Evolutionary conservation across 2,329 filamentous ascomycete species (phyloP).

Genomic region (Lachnellula suecica): DNA sequence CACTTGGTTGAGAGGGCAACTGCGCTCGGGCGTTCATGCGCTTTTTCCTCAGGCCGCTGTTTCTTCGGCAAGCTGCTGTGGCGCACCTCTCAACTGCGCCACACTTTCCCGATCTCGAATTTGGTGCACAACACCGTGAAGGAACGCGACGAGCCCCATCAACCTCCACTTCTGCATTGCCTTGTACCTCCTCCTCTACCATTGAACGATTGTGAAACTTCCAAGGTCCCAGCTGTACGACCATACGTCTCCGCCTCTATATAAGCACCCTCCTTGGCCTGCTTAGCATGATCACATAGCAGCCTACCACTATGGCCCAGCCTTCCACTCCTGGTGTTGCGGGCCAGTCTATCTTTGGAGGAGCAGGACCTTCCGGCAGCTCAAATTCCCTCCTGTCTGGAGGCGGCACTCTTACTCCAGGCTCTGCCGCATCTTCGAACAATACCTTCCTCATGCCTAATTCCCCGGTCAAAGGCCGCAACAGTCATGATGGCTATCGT

Average conservation of each 20-base stretch:
- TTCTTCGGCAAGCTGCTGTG: neutral
- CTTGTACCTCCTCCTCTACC: no score
- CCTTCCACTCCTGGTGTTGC: constrained; percentile 43
- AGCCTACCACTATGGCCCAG: constrained; percentile 38
- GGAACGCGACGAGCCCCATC: no score
- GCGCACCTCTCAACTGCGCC: neutral
- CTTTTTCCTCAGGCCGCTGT: no score
- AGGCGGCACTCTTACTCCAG: constrained; percentile 38
- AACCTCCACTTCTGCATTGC: no score
- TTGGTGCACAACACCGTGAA: neutral
- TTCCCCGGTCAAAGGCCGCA: constrained; percentile 69
- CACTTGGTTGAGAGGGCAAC: neutral
- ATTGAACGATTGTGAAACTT: no score
- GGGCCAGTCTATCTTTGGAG: constrained; percentile 48
- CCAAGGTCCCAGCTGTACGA: neutral
- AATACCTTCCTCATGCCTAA: constrained; percentile 92
- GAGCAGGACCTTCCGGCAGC: constrained; percentile 18
- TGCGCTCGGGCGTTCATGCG: neutral
- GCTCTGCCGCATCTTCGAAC: constrained; percentile 56
- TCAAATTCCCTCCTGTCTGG: constrained; percentile 16
- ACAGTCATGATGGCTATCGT: constrained; percentile 71
- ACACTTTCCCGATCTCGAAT: neutral
- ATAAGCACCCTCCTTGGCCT: no score
- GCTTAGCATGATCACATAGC: constrained; percentile 24
- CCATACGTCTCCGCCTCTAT: no score